Conservation (phyloP, 352 stramenopile genomes). For the Globisporangium irregulare region DNA sequence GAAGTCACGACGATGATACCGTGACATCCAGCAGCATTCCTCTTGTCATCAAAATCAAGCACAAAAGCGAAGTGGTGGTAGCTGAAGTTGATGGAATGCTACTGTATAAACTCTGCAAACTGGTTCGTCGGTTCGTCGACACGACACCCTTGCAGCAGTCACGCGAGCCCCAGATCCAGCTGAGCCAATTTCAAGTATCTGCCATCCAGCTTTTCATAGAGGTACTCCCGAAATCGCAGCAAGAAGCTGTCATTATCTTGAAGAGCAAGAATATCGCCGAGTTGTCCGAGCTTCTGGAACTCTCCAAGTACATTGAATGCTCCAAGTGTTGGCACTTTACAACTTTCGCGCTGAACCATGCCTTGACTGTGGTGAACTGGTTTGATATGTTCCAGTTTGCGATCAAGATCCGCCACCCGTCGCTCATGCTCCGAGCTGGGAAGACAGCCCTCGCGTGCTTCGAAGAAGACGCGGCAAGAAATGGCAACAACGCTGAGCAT, state of each 20-base stretch:
- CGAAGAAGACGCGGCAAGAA: not conserved
- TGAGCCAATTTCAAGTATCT: not conserved
- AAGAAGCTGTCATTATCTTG: conserved; percentile 10
- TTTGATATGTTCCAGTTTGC: conserved; percentile 7
- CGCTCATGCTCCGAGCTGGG: conserved; percentile 12
- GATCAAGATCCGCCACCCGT: conserved; percentile 7
- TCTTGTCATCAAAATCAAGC: not conserved
- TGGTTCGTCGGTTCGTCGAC: not conserved
- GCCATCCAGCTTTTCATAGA: conserved; percentile 7
- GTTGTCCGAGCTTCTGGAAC: conserved; percentile 9
- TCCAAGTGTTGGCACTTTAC: conserved; percentile 19
- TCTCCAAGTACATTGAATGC: conserved; percentile 13
- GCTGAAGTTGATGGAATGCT: conserved; percentile 6
- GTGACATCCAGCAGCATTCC: not conserved
- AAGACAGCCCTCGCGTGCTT: conserved; percentile 9
- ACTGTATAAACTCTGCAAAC: conserved; percentile 8
- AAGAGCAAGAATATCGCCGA: not conserved
- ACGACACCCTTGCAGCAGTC: not conserved
- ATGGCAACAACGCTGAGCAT: not conserved
- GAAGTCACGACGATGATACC: not conserved
- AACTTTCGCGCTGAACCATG: conserved; percentile 10
- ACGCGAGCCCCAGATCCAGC: not conserved
- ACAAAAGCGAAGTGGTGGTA: not conserved
- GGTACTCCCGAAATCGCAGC: conserved; percentile 12
- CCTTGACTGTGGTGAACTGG: conserved; percentile 4